These are phyloP conservation scores for Jatropha podagrica DNA, from an alignment of 441 rosid species.

Conservation along the genomic window DNA sequence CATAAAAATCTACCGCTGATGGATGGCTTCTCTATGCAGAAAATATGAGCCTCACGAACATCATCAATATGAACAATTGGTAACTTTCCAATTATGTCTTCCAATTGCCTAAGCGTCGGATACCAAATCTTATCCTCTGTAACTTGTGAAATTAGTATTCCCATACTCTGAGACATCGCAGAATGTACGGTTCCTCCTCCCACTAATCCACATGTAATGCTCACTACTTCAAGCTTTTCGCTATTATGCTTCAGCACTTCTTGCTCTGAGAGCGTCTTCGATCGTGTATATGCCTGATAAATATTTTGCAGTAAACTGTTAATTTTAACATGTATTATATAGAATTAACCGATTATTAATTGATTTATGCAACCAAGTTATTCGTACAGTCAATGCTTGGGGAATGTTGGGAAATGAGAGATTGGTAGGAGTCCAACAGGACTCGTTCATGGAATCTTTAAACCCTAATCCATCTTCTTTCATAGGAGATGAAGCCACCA, in stretches of 20 bases:
- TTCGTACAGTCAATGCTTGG: background rate
- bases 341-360: too few relatives aligned
- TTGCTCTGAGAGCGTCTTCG: background rate
- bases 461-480: background rate
- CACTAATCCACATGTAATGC: constrained; percentile 3
- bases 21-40: background rate
- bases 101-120: background rate
- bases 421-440: background rate
- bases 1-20: background rate
- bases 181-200: background rate
- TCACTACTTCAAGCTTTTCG: background rate
- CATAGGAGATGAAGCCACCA: background rate
- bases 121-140: background rate
- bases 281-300: background rate
- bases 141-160: background rate
- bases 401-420: background rate
- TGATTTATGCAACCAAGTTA: too few relatives aligned
- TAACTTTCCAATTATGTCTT: background rate
- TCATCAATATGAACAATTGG: background rate
- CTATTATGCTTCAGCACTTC: background rate
- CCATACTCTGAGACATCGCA: background rate
- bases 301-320: background rate
- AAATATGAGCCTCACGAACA: background rate
- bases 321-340: too few relatives aligned
- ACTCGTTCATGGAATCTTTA: background rate